Base-by-base conservation (phyloP, 108 stramenopile genomes). In the Seminavis robusta region DNA sequence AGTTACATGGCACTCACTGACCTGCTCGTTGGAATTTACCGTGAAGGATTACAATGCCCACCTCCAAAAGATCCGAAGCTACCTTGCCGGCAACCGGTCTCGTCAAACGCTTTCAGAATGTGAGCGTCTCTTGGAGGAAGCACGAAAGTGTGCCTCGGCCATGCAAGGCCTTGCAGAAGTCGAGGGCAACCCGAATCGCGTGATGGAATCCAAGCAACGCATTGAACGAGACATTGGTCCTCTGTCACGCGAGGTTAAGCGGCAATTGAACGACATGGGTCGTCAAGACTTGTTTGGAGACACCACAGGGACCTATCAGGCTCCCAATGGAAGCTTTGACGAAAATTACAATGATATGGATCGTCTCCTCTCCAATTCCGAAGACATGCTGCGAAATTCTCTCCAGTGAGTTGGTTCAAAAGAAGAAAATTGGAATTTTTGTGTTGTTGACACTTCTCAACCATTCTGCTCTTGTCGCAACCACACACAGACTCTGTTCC, bases 131-230 rank as follows among this genome's bases (percentile, higher is more conserved):
- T 36, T 90, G 42, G 66, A 43, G 8, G 64, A 75, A 33, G 89
- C 89, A 31, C 65, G 70, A 61, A 43, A 66, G 59, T 83, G 81
- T 54, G 73, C 80, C 16, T 71, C 74, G 8, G 81, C 83, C 41
- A 87, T 91, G 90, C 73, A 77, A 44, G 85, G 76, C 4, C 38
- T 91, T 25, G 90, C 90, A 15, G 81, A 84, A 58, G 68, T 87
- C 6, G 85, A 82, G 37, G 86, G 86, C 15, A 82, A 85, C 58
- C 55, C 70, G 1, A 73, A 80, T 59, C 75, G 79, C 50, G 59
- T 80, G 20, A 47, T 65, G 43, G 84, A 86, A 32, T 57, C 86
- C 28, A 69, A 79, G 42, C 54, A 69, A 1, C 67, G 71, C 36
- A 20, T 85, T 27, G 78, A 84, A 46, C 76, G 79, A 23, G 90